Conservation (phyloP, 2,329 filamentous ascomycete genomes). For the Colletotrichum eremochloae region DNA sequence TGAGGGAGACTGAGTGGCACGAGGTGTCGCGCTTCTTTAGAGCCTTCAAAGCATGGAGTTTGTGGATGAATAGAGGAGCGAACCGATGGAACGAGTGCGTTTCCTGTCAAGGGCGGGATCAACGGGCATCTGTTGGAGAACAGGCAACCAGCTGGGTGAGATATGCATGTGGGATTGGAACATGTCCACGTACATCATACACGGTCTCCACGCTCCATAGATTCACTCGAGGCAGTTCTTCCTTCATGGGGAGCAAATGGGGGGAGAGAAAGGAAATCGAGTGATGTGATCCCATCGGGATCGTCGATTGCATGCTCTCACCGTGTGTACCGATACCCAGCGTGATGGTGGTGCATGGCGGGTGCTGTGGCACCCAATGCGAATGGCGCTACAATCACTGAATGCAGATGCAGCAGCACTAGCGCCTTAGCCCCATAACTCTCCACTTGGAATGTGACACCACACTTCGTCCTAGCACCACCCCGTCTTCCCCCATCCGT, state of each 20-base stretch:
- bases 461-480: neutral
- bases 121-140: neutral
- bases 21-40: neutral
- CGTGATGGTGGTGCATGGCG: neutral
- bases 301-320: conserved; percentile 16
- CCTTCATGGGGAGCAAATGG: neutral
- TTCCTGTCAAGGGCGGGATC: neutral
- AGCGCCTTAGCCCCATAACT: conserved; percentile 17
- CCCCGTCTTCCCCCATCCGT: neutral
- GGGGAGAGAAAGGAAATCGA: neutral
- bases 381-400: conserved; percentile 12
- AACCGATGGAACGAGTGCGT: neutral
- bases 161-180: neutral
- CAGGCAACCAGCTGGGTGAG: neutral
- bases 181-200: neutral
- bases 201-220: no score
- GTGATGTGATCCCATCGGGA: conserved; percentile 4
- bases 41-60: neutral
- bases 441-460: conserved; percentile 27
- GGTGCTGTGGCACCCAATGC: conserved; percentile 11
- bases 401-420: conserved; percentile 16
- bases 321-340: conserved; percentile 1
- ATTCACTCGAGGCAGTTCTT: no score
- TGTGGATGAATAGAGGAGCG: neutral
- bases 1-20: neutral